A percentile compares a stretch with the other conserved stretches of the same genome.
Conservation (phyloP, 179 eudicot genomes). For the Camellia oleifera region DNA sequence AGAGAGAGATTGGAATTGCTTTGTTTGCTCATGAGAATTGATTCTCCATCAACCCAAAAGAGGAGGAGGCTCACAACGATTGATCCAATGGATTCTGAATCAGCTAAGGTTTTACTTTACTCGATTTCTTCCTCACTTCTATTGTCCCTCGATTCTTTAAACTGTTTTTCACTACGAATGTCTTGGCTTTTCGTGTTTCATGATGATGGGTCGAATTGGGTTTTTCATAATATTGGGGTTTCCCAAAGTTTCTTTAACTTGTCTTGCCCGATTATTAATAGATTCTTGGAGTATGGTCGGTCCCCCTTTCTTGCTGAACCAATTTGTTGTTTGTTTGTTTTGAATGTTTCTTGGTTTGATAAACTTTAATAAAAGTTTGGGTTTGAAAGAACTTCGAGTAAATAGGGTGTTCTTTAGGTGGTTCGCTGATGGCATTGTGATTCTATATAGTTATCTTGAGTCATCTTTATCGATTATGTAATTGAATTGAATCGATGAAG, state of each 20-base stretch:
- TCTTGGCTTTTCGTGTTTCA: not conserved
- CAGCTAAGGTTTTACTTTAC: constrained; percentile 28
- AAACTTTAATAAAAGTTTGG: not conserved
- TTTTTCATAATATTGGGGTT: not conserved
- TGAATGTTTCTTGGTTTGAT: not conserved
- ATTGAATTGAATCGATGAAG: not conserved
- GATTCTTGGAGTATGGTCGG: not conserved
- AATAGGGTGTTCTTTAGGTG: not conserved
- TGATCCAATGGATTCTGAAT: constrained; percentile 53
- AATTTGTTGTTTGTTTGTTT: not conserved
- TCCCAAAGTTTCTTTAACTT: not conserved
- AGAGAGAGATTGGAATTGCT: not conserved
- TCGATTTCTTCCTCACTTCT: not conserved
- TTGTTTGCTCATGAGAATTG: constrained; percentile 39
- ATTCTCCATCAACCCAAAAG: constrained; percentile 47
- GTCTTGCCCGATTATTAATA: not conserved
- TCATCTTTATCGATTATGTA: not conserved
- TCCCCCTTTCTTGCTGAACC: not conserved
- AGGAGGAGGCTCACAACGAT: constrained; percentile 39
- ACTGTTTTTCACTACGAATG: not conserved
- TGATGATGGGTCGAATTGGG: not conserved
- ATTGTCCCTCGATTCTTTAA: not conserved
- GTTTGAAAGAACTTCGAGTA: not conserved
- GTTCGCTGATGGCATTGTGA: not conserved
- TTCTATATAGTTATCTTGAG: not conserved